phyloP scores from a whole-genome alignment of 306 rosid genomes.

The Lathyrus tuberosus region DNA sequence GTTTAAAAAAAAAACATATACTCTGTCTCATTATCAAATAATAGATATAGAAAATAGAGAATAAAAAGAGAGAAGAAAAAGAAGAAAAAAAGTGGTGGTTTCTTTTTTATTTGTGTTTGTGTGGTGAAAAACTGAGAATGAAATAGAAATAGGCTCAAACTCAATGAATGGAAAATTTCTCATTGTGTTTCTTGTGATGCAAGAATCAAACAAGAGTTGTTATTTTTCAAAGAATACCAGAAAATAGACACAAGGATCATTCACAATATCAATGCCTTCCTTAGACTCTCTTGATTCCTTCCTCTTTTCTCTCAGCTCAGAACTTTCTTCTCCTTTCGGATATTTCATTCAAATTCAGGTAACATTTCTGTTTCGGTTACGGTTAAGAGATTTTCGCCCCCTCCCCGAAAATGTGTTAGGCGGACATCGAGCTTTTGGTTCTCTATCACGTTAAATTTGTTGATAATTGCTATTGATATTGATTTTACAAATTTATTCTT shows the following conservation, averaged over 20 bases:
- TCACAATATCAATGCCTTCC: constrained; percentile 49
- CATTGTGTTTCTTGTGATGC: constrained; percentile 36
- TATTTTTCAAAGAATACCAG: constrained; percentile 8
- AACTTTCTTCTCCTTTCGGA: constrained; percentile 56
- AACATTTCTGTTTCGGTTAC: not conserved
- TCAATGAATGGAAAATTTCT: not conserved
- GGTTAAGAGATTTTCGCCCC: no score
- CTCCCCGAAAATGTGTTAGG: no score
- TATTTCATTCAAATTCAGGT: constrained; percentile 84
- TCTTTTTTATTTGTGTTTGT: constrained; percentile 27
- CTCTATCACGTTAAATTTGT: no score
- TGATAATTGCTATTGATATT: no score
- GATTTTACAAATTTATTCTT: no score
- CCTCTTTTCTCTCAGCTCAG: constrained; percentile 68
- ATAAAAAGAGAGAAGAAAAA: not conserved
- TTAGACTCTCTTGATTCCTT: constrained; percentile 68
- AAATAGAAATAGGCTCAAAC: constrained; percentile 36
- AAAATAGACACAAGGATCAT: constrained; percentile 30
- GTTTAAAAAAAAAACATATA: not conserved
- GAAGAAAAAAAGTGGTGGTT: constrained; percentile 28
- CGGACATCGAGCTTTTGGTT: no score
- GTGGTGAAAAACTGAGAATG: constrained; percentile 42
- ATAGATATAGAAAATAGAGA: constrained; percentile 17
- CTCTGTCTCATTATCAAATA: constrained; percentile 8
- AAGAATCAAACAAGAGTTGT: constrained; percentile 33